Evolutionary conservation across 1,284 basidiomycete genomes (phyloP).

Genomic region (Ceratobasidium papillatum): DNA sequence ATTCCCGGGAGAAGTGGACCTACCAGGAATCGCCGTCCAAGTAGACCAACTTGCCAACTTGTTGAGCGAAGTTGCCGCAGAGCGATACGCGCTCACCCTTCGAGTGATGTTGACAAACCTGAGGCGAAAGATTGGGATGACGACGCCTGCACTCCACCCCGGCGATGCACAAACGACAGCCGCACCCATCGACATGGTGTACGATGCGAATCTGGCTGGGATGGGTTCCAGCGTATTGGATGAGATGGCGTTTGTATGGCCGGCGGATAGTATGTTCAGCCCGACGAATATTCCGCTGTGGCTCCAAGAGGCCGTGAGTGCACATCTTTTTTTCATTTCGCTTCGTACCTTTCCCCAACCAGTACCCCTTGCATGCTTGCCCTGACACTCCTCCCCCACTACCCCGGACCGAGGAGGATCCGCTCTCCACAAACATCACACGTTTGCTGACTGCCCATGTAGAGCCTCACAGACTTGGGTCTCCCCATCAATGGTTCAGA

Average conservation of each 20-base stretch:
- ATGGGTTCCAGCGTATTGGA: slow-evolving; percentile 61
- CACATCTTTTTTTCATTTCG: neutral
- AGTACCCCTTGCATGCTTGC: neutral
- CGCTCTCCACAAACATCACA: slow-evolving; percentile 33
- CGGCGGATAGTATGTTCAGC: slow-evolving; percentile 76
- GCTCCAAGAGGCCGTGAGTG: slow-evolving; percentile 74
- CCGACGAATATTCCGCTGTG: slow-evolving; percentile 80
- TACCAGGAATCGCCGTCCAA: slow-evolving; percentile 74
- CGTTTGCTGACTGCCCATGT: slow-evolving; percentile 41
- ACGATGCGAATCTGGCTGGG: slow-evolving; percentile 45
- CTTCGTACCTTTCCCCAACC: neutral
- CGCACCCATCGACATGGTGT: slow-evolving; percentile 41
- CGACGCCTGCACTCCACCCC: slow-evolving; percentile 60
- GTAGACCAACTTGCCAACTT: slow-evolving; percentile 86
- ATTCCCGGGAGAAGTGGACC: slow-evolving; percentile 82
- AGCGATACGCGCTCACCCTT: slow-evolving; percentile 88
- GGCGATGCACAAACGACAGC: slow-evolving; percentile 44
- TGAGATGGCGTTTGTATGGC: slow-evolving; percentile 82
- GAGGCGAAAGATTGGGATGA: slow-evolving; percentile 81
- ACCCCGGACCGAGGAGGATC: slow-evolving; percentile 45
- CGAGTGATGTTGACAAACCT: slow-evolving; percentile 91
- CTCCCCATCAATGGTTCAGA: slow-evolving; percentile 89
- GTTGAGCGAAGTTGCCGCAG: slow-evolving; percentile 86
- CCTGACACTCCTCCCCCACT: neutral
- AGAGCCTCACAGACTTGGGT: slow-evolving; percentile 87